These are phyloP conservation scores for Candida sp. DNA, from an alignment of 1,139 yeast genomes.

Conservation along the genomic window DNA sequence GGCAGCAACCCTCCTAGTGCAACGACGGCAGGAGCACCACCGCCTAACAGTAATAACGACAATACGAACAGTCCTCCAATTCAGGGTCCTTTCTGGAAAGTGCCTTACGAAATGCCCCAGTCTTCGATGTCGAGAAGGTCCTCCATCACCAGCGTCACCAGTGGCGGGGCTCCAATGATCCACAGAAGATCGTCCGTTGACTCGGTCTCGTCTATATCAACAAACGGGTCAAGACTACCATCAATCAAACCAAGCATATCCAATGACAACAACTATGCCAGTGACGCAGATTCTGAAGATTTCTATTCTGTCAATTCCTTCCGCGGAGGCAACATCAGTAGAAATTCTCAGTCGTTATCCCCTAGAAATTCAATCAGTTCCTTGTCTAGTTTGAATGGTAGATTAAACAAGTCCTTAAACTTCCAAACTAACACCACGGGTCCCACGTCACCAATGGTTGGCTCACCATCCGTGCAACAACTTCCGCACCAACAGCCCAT, in stretches of 20 bases:
- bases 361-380: constrained; percentile 53
- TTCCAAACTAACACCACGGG: constrained; percentile 13
- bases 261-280: constrained; percentile 19
- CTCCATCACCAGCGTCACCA: constrained; percentile 28
- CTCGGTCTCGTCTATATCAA: constrained; percentile 26
- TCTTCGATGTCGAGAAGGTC: constrained; percentile 28
- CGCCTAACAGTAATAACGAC: background rate
- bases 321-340: constrained; percentile 32
- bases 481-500: constrained; percentile 8
- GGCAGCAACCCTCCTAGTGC: background rate
- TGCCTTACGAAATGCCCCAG: constrained; percentile 54
- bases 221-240: constrained; percentile 35
- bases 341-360: constrained; percentile 34
- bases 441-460: constrained; percentile 13
- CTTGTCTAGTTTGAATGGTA: constrained; percentile 49
- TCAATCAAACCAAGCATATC: constrained; percentile 32
- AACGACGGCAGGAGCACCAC: background rate
- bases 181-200: constrained; percentile 18
- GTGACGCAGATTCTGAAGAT: constrained; percentile 46
- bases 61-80: constrained; percentile 36
- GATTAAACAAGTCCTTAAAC: constrained; percentile 33
- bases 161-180: constrained; percentile 8
- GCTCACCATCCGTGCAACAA: constrained; percentile 12
- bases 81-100: constrained; percentile 56
- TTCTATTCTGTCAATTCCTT: constrained; percentile 33